A percentile compares a stretch with the other conserved stretches of the same genome.
phyloP scores from a whole-genome alignment of 768 basidiomycete genomes.

The Stropharia rugosoannulata region DNA sequence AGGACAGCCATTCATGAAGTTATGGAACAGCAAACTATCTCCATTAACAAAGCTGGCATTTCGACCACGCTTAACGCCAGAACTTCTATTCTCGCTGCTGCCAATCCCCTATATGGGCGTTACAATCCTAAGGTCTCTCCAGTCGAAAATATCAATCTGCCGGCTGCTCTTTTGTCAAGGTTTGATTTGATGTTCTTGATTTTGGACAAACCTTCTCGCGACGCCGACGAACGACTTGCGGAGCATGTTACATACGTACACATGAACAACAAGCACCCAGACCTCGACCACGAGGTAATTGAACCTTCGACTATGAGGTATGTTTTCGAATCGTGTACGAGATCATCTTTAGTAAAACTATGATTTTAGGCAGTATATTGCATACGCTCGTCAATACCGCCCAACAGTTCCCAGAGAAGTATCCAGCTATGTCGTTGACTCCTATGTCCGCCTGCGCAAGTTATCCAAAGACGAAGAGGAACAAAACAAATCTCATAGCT shows the following conservation, averaged over 20 bases:
- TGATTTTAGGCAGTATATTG: slow-evolving; percentile 84
- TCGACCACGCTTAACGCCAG: slow-evolving; percentile 97
- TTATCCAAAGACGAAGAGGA: slow-evolving; percentile 88
- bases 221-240: slow-evolving; percentile 94
- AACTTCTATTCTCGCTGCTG: slow-evolving; percentile 96
- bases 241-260: slow-evolving; percentile 98
- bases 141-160: slow-evolving; percentile 98
- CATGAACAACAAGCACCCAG: slow-evolving; percentile 91
- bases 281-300: slow-evolving; percentile 79
- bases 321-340: slow-evolving; percentile 12
- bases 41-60: slow-evolving; percentile 98
- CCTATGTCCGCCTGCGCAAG: slow-evolving; percentile 94
- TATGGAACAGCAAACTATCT: slow-evolving; percentile 99
- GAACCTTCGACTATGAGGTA: slow-evolving; percentile 89
- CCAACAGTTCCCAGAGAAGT: slow-evolving; percentile 89
- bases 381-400: slow-evolving; percentile 81
- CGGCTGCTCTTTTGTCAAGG: slow-evolving; percentile 92
- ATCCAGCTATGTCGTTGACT: slow-evolving; percentile 91
- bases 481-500: slow-evolving; percentile 85
- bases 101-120: slow-evolving; percentile 96
- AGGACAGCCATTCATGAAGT: slow-evolving; percentile 99
- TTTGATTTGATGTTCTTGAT: slow-evolving; percentile 97
- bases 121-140: slow-evolving; percentile 98
- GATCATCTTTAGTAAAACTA: slow-evolving; percentile 8
- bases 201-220: slow-evolving; percentile 91